Evolutionary conservation across 1,139 yeast species (phyloP).

Genomic region (Kurtzmaniella quercitrusa): DNA sequence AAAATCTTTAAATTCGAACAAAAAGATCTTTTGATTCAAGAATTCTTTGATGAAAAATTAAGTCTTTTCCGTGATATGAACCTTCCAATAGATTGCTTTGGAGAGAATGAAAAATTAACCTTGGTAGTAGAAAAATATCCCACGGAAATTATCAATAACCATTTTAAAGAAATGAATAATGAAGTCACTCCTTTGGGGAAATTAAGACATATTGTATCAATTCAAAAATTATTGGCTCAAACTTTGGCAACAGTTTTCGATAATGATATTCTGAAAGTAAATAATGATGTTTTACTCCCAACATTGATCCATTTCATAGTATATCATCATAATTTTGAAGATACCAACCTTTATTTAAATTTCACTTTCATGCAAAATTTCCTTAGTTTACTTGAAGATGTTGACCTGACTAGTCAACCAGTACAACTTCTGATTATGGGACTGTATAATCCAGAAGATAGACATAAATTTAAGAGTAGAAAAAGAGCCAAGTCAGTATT

Average conservation of each 20-base stretch:
- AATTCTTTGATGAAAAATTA: conserved; percentile 33
- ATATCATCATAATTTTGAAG: conserved; percentile 17
- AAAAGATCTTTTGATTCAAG: conserved; percentile 34
- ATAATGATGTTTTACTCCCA: conserved; percentile 39
- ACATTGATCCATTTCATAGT: conserved; percentile 34
- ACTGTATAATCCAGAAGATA: conserved; percentile 19
- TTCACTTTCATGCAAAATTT: conserved; percentile 37
- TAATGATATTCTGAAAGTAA: conserved; percentile 20
- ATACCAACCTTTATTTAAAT: conserved; percentile 30
- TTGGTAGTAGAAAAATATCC: conserved; percentile 8
- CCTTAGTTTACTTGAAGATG: conserved; percentile 20
- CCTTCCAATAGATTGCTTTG: conserved; percentile 27
- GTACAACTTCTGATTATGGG: conserved; percentile 4
- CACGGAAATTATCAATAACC: conserved; percentile 13
- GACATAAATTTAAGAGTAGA: conserved; percentile 4
- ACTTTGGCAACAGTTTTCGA: conserved; percentile 18
- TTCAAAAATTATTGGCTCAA: conserved; percentile 30
- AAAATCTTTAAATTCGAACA: conserved; percentile 39
- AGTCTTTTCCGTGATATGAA: conserved; percentile 20
- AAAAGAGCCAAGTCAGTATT: conserved; percentile 14
- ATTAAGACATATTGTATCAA: conserved; percentile 22
- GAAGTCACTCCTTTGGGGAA: conserved; percentile 33
- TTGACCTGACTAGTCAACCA: conserved; percentile 16
- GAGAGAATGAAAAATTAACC: conserved; percentile 20
- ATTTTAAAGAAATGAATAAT: conserved; percentile 8